A percentile compares a stretch with the other conserved stretches of the same genome.
Conservation (phyloP, 2,329 filamentous ascomycete genomes). For the Chaetothyriales sp. region DNA sequence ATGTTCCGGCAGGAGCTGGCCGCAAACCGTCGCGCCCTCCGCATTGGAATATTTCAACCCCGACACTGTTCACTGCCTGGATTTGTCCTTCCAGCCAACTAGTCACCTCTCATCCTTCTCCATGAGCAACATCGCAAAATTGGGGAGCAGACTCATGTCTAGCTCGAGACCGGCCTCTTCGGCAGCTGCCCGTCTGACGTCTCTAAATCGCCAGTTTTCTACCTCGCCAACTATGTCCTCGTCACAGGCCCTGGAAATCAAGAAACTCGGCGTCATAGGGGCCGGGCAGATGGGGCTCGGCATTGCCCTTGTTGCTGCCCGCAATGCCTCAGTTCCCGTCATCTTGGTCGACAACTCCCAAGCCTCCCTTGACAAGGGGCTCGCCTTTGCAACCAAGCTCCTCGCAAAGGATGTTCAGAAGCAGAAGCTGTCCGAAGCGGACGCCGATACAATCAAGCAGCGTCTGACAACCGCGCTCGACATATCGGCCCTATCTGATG, state of each 20-base stretch:
- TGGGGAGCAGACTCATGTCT: constrained; percentile 25
- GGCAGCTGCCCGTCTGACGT: constrained; percentile 24
- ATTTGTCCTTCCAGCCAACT: not conserved
- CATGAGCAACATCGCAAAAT: constrained; percentile 12
- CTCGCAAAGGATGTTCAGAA: constrained; percentile 87
- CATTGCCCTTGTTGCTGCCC: constrained; percentile 86
- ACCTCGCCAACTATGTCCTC: constrained; percentile 41
- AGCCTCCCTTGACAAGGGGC: constrained; percentile 71
- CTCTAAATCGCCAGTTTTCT: constrained; percentile 49
- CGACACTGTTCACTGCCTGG: not conserved
- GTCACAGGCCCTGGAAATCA: constrained; percentile 56
- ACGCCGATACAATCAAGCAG: constrained; percentile 59
- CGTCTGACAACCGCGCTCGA: constrained; percentile 57
- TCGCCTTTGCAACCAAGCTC: constrained; percentile 92
- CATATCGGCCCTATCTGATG: constrained; percentile 63
- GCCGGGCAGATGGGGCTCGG: constrained; percentile 95
- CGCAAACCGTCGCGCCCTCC: not conserved
- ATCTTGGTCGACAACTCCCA: constrained; percentile 74
- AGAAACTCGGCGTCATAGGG: constrained; percentile 79
- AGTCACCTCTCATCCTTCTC: constrained; percentile 1
- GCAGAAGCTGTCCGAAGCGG: constrained; percentile 65
- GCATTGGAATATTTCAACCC: too few species aligned
- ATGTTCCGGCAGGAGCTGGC: not conserved
- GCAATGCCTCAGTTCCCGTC: constrained; percentile 70
- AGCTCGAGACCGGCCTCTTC: constrained; percentile 22